Base-by-base conservation (phyloP, 2,329 filamentous ascomycete genomes). In the Neofusicoccum parvum region DNA sequence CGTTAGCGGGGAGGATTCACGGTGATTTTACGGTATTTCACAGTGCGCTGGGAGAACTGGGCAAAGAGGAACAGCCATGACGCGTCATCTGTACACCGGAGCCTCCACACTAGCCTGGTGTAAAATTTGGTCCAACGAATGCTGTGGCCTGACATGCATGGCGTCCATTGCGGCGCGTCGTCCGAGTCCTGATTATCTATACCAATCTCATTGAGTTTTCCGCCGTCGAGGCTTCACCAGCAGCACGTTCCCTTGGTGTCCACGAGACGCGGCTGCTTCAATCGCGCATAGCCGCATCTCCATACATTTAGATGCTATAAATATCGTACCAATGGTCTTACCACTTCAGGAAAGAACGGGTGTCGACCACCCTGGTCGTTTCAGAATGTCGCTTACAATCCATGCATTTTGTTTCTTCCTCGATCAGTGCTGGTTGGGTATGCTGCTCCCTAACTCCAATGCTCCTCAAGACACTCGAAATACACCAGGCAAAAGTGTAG, bases 271-370 rank as follows among this genome's bases (percentile, higher is more conserved):
- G 46, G 46, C 46, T 15, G 46, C 46, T 27, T 49, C 46, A 27
- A 49, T 15, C 6, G 27, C 27, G 27, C 27, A 32, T 7, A 32
- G 6, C 27, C 27, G 27, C 27, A 32, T 32, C 27, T 39, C 37
- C 11, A 39, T 51, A 51, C 36, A n/a, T 36, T 34, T 51, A 51
- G 27, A 34, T n/a, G 49, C 34, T 51, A 51, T 36, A 34, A 15
- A 51, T 36, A 7, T 20, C 12, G 32, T 51, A 11, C 34, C 17
- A 36, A 34, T 51, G 32, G 17, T 39, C n/a, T 39, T 54, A 23
- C 50, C 50, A n/a, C 50, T 54, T 54, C 50, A 15, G 50, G 50
- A 54, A 54, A 54, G 50, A 39, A 34, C 34, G 50, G 39, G 50
- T 41, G 17, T 6, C 17, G 53, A 37, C 32, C 37, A 58, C 43